A percentile compares a stretch with the other conserved stretches of the same genome.
phyloP scores from a whole-genome alignment of 495 filamentous ascomycete species.

The Podospora conica region DNA sequence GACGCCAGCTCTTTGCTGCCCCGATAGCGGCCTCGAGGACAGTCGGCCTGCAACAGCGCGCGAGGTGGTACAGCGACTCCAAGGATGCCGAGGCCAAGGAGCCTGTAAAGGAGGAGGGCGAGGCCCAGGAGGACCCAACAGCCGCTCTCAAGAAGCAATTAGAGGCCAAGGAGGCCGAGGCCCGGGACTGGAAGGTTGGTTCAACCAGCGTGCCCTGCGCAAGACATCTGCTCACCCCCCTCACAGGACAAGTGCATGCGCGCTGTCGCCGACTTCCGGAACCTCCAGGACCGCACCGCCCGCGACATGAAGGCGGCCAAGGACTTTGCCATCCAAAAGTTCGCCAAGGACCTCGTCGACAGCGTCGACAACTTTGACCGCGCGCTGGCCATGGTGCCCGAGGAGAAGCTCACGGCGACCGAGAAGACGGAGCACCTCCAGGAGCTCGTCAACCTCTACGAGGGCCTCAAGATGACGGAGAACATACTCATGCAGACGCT shows the following conservation, averaged over 20 bases:
- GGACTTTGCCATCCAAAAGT: conserved; percentile 91
- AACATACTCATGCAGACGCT: conserved; percentile 79
- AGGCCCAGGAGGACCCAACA: conserved; percentile 26
- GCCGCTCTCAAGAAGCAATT: conserved; percentile 57
- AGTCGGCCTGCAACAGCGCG: conserved; percentile 18
- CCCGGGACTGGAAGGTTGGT: conserved; percentile 77
- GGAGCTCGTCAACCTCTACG: conserved; percentile 74
- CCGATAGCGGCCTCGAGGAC: conserved; percentile 22
- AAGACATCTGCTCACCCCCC: neutral
- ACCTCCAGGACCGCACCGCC: conserved; percentile 89
- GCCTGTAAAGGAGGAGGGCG: conserved; percentile 24
- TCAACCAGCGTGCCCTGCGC: neutral
- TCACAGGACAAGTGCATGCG: conserved; percentile 85
- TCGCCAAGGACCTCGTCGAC: conserved; percentile 90
- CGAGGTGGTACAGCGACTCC: conserved; percentile 44
- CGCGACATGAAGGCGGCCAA: conserved; percentile 80
- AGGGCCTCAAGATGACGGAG: conserved; percentile 92
- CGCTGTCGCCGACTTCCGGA: conserved; percentile 90
- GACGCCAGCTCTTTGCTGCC: conserved; percentile 28
- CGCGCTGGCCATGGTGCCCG: conserved; percentile 71
- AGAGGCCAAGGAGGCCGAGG: conserved; percentile 78
- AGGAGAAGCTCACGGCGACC: conserved; percentile 56
- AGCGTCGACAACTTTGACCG: conserved; percentile 95
- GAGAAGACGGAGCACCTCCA: conserved; percentile 51
- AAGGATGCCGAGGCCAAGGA: conserved; percentile 29